Evolutionary conservation across 331 rosid genomes (phyloP).

Genomic region (Quercus lobata): DNA sequence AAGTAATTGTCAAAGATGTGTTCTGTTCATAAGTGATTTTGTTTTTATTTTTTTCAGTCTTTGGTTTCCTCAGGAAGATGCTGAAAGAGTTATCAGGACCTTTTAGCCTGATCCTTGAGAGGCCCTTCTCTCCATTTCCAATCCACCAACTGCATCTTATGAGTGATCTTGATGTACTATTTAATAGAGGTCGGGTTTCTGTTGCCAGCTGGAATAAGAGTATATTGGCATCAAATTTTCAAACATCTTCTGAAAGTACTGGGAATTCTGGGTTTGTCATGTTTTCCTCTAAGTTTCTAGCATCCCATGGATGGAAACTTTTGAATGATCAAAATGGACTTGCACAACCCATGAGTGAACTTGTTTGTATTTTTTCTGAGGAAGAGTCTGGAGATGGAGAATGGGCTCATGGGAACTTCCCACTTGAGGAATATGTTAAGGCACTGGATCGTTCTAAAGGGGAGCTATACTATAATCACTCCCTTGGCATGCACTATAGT

Average conservation of each 20-base stretch:
- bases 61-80: slow-evolving; percentile 69
- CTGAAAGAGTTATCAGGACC: slow-evolving; percentile 52
- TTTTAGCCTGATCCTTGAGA: slow-evolving; percentile 51
- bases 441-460: slow-evolving; percentile 84
- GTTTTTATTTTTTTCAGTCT: slow-evolving; percentile 48
- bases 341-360: slow-evolving; percentile 35
- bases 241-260: slow-evolving; percentile 40
- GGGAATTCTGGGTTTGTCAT: slow-evolving; percentile 69
- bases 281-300: slow-evolving; percentile 73
- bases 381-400: slow-evolving; percentile 80
- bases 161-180: slow-evolving; percentile 58
- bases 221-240: slow-evolving; percentile 58
- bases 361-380: slow-evolving; percentile 64
- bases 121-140: slow-evolving; percentile 74
- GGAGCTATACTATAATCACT: slow-evolving; percentile 75
- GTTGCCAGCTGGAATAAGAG: slow-evolving; percentile 73
- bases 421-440: slow-evolving; percentile 74
- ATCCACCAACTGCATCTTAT: slow-evolving; percentile 61
- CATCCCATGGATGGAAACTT: slow-evolving; percentile 52
- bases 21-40: slow-evolving; percentile 32
- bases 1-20: neutral
- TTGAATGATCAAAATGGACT: slow-evolving; percentile 47
- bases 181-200: slow-evolving; percentile 82
- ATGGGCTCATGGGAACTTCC: slow-evolving; percentile 91
- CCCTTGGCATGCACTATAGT: slow-evolving; percentile 84